Percentiles rank a stretch among this genome's conserved stretches.
phyloP scores from a whole-genome alignment of 805 yeast species.

The Barnettozyma sucrosica region DNA sequence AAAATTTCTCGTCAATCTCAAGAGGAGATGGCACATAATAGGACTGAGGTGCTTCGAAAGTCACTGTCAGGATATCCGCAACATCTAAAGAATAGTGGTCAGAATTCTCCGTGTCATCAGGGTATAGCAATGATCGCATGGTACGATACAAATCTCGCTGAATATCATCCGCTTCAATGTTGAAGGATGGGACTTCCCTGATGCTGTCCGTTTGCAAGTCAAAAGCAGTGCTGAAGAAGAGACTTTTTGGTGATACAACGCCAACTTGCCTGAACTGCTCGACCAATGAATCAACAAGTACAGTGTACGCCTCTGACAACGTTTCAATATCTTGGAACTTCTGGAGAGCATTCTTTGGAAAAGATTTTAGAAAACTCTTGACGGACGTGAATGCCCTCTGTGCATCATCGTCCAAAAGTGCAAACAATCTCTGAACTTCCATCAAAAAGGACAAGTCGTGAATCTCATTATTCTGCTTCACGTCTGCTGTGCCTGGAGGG shows the following conservation, averaged over 20 bases:
- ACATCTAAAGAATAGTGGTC: slow-evolving; percentile 25
- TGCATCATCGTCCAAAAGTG: slow-evolving; percentile 32
- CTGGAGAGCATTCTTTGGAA: slow-evolving; percentile 22
- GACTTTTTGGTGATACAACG: neutral
- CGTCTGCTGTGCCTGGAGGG: slow-evolving; percentile 6
- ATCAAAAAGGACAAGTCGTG: slow-evolving; percentile 26
- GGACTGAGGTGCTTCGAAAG: slow-evolving; percentile 21
- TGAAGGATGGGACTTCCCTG: slow-evolving; percentile 24
- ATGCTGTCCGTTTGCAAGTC: slow-evolving; percentile 5
- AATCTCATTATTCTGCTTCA: slow-evolving; percentile 21
- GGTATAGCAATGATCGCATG: slow-evolving; percentile 26
- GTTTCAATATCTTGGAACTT: slow-evolving; percentile 13
- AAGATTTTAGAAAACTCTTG: slow-evolving; percentile 26
- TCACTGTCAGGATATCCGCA: slow-evolving; percentile 32
- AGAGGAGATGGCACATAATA: slow-evolving; percentile 22
- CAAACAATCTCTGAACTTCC: slow-evolving; percentile 36
- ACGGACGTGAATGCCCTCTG: slow-evolving; percentile 35
- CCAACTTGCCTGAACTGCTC: slow-evolving; percentile 10
- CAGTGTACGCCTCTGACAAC: slow-evolving; percentile 19
- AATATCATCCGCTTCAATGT: slow-evolving; percentile 30
- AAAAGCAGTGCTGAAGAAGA: slow-evolving; percentile 9
- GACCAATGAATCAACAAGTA: slow-evolving; percentile 10
- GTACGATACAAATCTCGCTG: slow-evolving; percentile 28
- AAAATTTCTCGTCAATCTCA: slow-evolving; percentile 27
- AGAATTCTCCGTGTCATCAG: neutral